phyloP scores from a whole-genome alignment of 75 land plant genomes.

The Sequoia sempervirens region DNA sequence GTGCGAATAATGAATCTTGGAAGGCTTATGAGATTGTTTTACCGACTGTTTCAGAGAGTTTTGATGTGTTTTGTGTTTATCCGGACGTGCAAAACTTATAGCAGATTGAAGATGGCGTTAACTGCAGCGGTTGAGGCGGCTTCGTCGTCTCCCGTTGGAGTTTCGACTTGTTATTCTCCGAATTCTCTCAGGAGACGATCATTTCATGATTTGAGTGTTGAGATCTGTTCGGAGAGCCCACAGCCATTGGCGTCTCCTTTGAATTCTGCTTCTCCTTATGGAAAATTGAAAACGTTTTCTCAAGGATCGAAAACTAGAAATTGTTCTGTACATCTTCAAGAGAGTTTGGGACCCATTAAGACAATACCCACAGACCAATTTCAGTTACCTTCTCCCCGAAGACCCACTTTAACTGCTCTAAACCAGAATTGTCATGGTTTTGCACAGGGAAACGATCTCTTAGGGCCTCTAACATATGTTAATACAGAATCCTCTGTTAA shows the following conservation, averaged over 20 bases:
- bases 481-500: background rate
- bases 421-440: background rate
- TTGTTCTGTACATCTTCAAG: background rate
- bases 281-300: background rate
- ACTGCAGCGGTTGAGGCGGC: background rate
- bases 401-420: background rate
- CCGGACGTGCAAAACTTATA: background rate
- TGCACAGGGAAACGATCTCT: background rate
- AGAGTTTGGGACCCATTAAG: background rate
- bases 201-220: background rate
- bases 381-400: background rate
- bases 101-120: background rate
- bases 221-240: background rate
- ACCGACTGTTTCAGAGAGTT: background rate
- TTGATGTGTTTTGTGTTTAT: background rate
- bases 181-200: background rate
- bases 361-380: background rate
- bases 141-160: background rate
- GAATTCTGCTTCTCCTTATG: background rate
- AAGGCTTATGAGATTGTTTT: background rate
- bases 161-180: background rate
- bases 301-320: background rate
- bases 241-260: background rate
- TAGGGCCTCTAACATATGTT: background rate
- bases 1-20: too few relatives aligned